phyloP scores from a whole-genome alignment of 768 basidiomycete genomes.

The Mycena floridula region DNA sequence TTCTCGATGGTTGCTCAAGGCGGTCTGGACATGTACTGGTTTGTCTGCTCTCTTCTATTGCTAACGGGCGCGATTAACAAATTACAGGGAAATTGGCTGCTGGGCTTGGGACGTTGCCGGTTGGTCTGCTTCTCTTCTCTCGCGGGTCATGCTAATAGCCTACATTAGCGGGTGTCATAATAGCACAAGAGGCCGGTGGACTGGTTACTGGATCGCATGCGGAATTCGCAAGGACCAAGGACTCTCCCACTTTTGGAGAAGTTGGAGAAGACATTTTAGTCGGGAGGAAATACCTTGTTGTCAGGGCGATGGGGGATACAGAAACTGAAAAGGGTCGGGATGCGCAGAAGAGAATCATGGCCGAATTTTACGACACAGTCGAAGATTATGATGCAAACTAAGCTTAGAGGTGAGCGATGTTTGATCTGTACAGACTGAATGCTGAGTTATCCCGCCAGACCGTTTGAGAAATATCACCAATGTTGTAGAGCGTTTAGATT shows the following conservation, averaged over 20 bases:
- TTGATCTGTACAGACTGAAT: too few species aligned
- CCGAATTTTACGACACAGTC: constrained; percentile 82
- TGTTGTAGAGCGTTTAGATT: too few species aligned
- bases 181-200: constrained; percentile 86
- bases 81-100: too few species aligned
- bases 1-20: constrained; percentile 85
- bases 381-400: constrained; percentile 62
- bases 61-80: background rate
- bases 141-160: too few species aligned
- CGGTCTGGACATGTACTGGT: constrained; percentile 85
- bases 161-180: constrained; percentile 87
- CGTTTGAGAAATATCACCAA: too few species aligned
- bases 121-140: too few species aligned
- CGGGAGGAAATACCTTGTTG: constrained; percentile 77
- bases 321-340: constrained; percentile 57
- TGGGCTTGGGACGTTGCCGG: constrained; percentile 81
- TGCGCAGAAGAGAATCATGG: constrained; percentile 74
- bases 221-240: constrained; percentile 30
- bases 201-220: constrained; percentile 67
- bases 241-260: constrained; percentile 42
- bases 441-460: too few species aligned
- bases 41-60: constrained; percentile 15
- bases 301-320: constrained; percentile 62
- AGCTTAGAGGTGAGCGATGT: too few species aligned
- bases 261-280: constrained; percentile 65